Percentiles rank a stretch among this genome's conserved stretches.
Conservation (phyloP, 75 land plant species). For the Picea sitchensis region DNA sequence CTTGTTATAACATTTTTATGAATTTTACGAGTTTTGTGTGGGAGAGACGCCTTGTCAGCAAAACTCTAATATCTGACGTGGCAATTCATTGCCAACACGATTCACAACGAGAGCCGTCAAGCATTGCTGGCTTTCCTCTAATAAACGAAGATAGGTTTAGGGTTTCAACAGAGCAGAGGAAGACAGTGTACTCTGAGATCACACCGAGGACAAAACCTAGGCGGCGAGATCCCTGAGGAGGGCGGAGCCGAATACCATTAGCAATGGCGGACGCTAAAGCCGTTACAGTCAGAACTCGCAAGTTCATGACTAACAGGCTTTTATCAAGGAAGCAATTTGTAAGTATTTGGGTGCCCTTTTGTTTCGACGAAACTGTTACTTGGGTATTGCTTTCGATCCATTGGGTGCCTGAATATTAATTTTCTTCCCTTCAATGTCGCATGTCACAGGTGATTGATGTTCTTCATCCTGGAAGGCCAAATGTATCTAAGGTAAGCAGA, state of each 20-base stretch:
- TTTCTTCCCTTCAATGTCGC: not conserved
- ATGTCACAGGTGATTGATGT: constrained; percentile 61
- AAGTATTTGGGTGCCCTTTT: not conserved
- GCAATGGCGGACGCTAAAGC: constrained; percentile 76
- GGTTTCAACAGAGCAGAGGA: too few species aligned
- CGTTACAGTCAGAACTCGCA: constrained; percentile 70
- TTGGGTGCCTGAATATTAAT: not conserved
- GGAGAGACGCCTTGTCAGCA: too few species aligned
- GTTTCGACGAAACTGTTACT: not conserved
- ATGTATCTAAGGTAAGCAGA: constrained; percentile 68
- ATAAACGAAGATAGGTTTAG: too few species aligned
- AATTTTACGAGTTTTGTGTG: too few species aligned
- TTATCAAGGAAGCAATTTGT: constrained; percentile 78
- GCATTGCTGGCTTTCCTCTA: too few species aligned
- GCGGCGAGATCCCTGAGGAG: too few species aligned
- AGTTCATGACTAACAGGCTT: constrained; percentile 86
- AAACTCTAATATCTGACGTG: too few species aligned
- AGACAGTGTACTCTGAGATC: too few species aligned
- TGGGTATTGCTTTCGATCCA: not conserved
- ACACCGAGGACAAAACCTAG: too few species aligned
- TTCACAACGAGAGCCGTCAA: too few species aligned
- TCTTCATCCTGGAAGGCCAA: constrained; percentile 74
- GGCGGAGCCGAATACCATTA: not conserved
- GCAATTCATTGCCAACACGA: too few species aligned
- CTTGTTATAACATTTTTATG: too few species aligned